These are phyloP conservation scores for Rhodomyrtus tomentosa DNA, from an alignment of 345 rosid species.

Conservation along the genomic window DNA sequence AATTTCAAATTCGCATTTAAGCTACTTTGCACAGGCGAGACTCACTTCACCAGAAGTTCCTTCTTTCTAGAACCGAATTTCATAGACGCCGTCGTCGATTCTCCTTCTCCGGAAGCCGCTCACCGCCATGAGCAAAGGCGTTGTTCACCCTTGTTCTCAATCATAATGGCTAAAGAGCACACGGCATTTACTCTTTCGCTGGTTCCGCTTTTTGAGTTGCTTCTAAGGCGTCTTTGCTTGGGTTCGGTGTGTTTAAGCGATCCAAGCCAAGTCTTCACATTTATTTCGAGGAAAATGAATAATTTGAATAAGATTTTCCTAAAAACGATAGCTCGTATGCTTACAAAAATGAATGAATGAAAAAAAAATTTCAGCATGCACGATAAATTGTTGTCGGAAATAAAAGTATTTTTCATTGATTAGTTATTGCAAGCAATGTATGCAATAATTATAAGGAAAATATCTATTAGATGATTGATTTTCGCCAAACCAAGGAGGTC, in stretches of 20 bases:
- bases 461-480: background rate
- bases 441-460: background rate
- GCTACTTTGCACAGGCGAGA: no score
- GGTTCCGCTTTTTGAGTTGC: no score
- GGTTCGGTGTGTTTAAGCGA: background rate
- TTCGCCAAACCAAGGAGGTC: background rate
- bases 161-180: no score
- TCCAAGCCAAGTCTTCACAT: fast-evolving
- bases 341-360: background rate
- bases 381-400: background rate
- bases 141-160: no score
- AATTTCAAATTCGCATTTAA: no score
- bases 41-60: no score
- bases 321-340: background rate
- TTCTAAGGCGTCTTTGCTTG: no score
- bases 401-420: background rate
- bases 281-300: fast-evolving
- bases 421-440: background rate
- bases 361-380: background rate
- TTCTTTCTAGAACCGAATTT: no score
- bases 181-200: no score
- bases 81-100: no score
- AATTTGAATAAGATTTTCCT: background rate
- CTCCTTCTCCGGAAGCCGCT: no score
- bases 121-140: no score